phyloP scores from a whole-genome alignment of 2,329 filamentous ascomycete genomes.

The Aureobasidium melanogenum region DNA sequence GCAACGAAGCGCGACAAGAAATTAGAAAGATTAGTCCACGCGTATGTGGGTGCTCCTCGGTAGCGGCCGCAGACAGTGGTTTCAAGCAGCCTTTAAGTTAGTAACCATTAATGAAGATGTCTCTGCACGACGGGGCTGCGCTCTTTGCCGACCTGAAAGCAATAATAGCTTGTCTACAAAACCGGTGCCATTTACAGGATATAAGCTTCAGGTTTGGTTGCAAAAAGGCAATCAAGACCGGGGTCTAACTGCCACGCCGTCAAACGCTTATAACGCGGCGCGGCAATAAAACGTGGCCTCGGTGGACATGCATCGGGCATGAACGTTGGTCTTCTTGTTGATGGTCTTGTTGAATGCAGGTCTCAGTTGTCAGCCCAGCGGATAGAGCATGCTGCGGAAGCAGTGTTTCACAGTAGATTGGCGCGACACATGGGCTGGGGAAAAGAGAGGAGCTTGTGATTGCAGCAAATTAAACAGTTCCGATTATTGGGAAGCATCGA shows the following conservation, averaged over 20 bases:
- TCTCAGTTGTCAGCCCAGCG: not conserved
- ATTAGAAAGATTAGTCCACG: not conserved
- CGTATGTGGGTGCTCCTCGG: slow-evolving; percentile 2
- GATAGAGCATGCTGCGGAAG: not conserved
- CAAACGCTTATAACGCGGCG: slow-evolving; percentile 4
- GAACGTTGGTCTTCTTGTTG: not conserved
- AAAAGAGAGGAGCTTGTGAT: not conserved
- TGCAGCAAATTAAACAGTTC: slow-evolving; percentile 1
- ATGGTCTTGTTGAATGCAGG: not conserved
- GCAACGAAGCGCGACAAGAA: not conserved
- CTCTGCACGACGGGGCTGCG: not conserved
- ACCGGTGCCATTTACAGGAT: not conserved
- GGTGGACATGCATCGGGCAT: slow-evolving; percentile 5
- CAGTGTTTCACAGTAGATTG: slow-evolving; percentile 6
- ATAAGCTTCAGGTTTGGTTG: not conserved
- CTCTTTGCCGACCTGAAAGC: not conserved
- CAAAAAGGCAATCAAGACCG: not conserved
- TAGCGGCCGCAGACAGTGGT: slow-evolving; percentile 1
- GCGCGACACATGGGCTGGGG: slow-evolving; percentile 4
- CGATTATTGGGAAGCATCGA: not conserved
- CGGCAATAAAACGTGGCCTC: slow-evolving; percentile 8
- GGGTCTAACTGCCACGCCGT: slow-evolving; percentile 9
- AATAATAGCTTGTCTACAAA: not conserved
- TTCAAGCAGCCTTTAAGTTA: not conserved
- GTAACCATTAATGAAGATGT: not conserved